These are phyloP conservation scores for Andalucia godoyi DNA, from an alignment of 78 protist genomes.

Conservation along the genomic window DNA sequence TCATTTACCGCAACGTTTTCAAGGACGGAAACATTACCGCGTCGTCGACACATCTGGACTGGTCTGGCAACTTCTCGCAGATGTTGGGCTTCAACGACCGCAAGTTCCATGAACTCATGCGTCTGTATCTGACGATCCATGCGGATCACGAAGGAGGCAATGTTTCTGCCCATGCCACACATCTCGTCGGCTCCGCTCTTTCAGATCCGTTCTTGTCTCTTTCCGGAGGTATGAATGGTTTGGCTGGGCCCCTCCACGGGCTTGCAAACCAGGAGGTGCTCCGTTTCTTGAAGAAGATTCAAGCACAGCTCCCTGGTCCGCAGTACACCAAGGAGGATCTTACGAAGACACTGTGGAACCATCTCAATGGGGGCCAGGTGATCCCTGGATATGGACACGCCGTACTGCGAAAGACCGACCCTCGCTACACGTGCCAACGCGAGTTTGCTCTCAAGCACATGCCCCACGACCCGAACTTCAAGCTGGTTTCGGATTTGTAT, in stretches of 20 bases:
- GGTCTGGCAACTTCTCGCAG: constrained; percentile 71
- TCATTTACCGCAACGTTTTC: constrained; percentile 65
- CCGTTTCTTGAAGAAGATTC: constrained; percentile 7
- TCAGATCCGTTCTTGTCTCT: constrained; percentile 91
- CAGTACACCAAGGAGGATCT: constrained; percentile 39
- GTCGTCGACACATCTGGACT: constrained; percentile 55
- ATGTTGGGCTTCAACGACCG: constrained; percentile 62
- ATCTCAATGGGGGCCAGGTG: constrained; percentile 85
- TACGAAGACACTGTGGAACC: constrained; percentile 70
- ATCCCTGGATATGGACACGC: constrained; percentile 98
- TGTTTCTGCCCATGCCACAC: constrained; percentile 91
- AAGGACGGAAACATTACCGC: constrained; percentile 34
- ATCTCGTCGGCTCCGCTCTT: constrained; percentile 90
- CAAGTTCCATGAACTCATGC: constrained; percentile 80
- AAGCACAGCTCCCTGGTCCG: not conserved
- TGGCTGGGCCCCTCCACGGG: constrained; percentile 96
- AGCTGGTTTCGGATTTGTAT: constrained; percentile 44
- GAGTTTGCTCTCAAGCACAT: constrained; percentile 89
- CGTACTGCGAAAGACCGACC: constrained; percentile 86
- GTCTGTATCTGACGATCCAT: constrained; percentile 90
- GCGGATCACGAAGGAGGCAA: constrained; percentile 94
- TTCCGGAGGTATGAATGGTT: constrained; percentile 84
- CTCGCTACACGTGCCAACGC: constrained; percentile 91
- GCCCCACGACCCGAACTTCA: constrained; percentile 83
- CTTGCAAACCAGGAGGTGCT: constrained; percentile 95